phyloP scores from a whole-genome alignment of 331 rosid species.

The Cydonia oblonga region DNA sequence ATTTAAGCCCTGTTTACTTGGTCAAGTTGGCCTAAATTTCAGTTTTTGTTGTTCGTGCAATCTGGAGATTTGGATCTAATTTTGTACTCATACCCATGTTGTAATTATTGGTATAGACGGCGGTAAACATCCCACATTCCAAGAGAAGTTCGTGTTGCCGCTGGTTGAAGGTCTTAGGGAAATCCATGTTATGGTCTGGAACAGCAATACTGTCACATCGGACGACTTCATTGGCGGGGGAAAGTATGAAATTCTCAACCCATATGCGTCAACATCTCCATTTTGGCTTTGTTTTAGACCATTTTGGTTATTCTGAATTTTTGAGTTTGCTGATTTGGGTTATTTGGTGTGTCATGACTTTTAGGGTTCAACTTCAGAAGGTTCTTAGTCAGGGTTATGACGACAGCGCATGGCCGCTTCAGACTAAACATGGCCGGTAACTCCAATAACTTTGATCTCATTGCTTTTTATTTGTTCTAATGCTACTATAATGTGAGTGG shows the following conservation, averaged over 20 bases:
- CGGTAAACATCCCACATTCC: conserved; percentile 56
- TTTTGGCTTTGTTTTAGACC: background rate
- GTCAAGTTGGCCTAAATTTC: background rate
- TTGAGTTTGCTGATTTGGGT: background rate
- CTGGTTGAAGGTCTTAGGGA: conserved; percentile 81
- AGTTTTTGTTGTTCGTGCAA: background rate
- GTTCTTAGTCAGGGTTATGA: conserved; percentile 76
- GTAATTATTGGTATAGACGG: conserved; percentile 43
- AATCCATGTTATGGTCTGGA: conserved; percentile 63
- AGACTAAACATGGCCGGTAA: conserved; percentile 79
- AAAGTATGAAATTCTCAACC: conserved; percentile 30
- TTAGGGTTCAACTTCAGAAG: conserved; percentile 58
- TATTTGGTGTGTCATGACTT: background rate
- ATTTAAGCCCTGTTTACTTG: background rate
- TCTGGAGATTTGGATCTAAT: conserved; percentile 1
- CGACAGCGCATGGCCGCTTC: conserved; percentile 69
- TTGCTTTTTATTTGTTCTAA: background rate
- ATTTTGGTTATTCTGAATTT: background rate
- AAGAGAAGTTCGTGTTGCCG: conserved; percentile 59
- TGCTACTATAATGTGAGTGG: no score
- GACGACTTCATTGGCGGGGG: conserved; percentile 85
- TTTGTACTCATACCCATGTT: background rate
- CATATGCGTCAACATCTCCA: background rate
- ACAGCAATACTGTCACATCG: conserved; percentile 57
- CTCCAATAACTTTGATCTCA: background rate